Evolutionary conservation across 169 alveolate genomes (phyloP).

Genomic region (Plasmodium coatneyi): DNA sequence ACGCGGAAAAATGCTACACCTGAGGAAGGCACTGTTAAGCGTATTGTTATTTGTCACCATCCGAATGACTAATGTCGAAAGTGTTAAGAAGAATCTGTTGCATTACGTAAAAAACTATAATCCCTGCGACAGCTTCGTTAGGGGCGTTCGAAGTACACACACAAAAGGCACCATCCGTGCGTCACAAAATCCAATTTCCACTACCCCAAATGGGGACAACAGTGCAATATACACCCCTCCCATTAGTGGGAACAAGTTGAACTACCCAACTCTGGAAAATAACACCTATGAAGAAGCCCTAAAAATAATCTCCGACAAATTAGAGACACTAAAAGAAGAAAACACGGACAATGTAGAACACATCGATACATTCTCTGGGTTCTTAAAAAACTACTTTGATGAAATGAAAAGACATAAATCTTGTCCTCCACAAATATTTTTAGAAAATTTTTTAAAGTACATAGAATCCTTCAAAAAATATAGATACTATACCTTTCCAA

Average conservation of each 20-base stretch:
- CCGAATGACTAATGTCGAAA: constrained; percentile 8
- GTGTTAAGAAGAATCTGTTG: constrained; percentile 15
- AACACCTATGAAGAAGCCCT: constrained; percentile 55
- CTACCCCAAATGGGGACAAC: neutral
- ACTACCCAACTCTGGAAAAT: neutral
- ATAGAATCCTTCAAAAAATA: constrained; percentile 65
- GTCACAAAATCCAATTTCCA: neutral
- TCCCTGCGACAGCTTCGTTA: neutral
- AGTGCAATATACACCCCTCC: neutral
- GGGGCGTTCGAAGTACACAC: constrained; percentile 3
- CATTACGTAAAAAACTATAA: constrained; percentile 14
- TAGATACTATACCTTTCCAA: constrained; percentile 52
- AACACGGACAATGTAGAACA: constrained; percentile 17
- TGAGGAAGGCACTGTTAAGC: neutral
- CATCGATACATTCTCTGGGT: constrained; percentile 54
- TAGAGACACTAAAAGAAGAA: constrained; percentile 51
- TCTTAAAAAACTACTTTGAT: constrained; percentile 39
- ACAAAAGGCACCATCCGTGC: neutral
- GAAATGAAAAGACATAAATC: constrained; percentile 63
- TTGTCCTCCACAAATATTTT: constrained; percentile 53
- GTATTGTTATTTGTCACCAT: neutral
- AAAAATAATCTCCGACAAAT: neutral
- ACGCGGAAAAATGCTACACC: neutral
- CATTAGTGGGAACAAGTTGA: neutral
- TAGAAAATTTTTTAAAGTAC: constrained; percentile 16